phyloP scores from a whole-genome alignment of 208 protist species.

The Lotmaria passim region DNA sequence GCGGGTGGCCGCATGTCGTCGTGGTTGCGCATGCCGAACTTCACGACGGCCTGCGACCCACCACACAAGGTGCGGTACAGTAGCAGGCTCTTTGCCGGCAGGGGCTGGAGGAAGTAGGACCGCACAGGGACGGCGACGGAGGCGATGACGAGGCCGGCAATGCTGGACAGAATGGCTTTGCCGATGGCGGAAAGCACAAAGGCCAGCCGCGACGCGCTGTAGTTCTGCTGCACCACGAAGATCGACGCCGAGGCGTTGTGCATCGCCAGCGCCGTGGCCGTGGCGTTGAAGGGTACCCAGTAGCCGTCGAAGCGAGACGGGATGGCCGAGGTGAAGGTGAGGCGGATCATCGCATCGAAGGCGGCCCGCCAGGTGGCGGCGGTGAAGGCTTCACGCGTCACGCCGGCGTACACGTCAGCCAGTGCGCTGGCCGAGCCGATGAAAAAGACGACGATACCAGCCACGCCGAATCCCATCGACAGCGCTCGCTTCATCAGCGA shows the following conservation, averaged over 20 bases:
- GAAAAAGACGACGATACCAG: constrained; percentile 57
- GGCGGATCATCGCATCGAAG: constrained; percentile 52
- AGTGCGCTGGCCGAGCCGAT: constrained; percentile 59
- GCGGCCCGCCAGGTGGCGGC: constrained; percentile 46
- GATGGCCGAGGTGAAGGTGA: constrained; percentile 57
- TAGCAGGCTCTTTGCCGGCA: constrained; percentile 53
- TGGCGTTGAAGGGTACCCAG: constrained; percentile 60
- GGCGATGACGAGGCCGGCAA: constrained; percentile 57
- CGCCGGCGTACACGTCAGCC: constrained; percentile 45
- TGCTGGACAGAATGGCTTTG: constrained; percentile 46
- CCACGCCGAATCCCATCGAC: constrained; percentile 36
- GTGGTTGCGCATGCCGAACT: constrained; percentile 52
- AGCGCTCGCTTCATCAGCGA: constrained; percentile 35
- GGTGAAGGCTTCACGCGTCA: constrained; percentile 23
- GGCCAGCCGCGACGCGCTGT: constrained; percentile 37
- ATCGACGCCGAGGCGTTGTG: constrained; percentile 17
- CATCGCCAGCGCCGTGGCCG: constrained; percentile 37
- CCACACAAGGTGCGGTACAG: constrained; percentile 69
- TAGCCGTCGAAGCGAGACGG: constrained; percentile 27
- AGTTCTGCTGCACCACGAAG: constrained; percentile 23
- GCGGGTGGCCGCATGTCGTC: constrained; percentile 79
- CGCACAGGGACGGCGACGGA: constrained; percentile 56
- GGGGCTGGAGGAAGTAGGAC: constrained; percentile 43
- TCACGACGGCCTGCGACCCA: constrained; percentile 49
- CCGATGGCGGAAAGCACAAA: constrained; percentile 64